Conservation (phyloP, 1,139 yeast genomes). For the Candida frijolesensis region DNA sequence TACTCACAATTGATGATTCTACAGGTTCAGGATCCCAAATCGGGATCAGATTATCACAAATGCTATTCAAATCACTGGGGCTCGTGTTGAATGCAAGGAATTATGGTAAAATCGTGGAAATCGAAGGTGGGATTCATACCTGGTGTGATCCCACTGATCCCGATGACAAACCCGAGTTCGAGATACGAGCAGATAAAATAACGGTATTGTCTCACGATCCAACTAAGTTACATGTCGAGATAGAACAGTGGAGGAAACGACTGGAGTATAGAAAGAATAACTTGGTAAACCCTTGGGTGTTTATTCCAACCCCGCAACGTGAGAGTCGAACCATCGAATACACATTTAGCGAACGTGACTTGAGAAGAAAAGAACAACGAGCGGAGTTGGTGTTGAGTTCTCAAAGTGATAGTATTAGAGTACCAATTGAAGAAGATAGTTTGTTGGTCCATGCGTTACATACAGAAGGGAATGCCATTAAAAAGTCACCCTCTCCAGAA, state of each 20-base stretch:
- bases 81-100: conserved; percentile 14
- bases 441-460: conserved; percentile 2
- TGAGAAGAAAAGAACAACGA: conserved; percentile 3
- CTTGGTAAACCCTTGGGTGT: conserved; percentile 28
- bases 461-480: not conserved
- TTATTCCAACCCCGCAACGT: conserved; percentile 16
- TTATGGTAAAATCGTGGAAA: conserved; percentile 21
- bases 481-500: not conserved
- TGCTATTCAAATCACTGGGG: conserved; percentile 14
- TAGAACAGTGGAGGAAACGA: conserved; percentile 36
- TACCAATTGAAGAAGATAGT: conserved; percentile 5
- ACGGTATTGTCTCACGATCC: conserved; percentile 5
- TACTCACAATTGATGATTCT: conserved; percentile 19
- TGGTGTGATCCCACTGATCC: not conserved
- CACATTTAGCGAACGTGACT: conserved; percentile 8
- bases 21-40: conserved; percentile 17
- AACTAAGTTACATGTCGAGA: conserved; percentile 24
- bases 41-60: conserved; percentile 13
- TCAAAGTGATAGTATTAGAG: not conserved
- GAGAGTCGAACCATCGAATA: not conserved
- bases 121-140: conserved; percentile 12
- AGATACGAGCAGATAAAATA: not conserved
- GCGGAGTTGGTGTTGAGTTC: conserved; percentile 2
- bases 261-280: conserved; percentile 24
- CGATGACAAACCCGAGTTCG: not conserved